Percentiles rank a stretch among this genome's conserved stretches.
Conservation (phyloP, 1,284 basidiomycete genomes). For the Meripilus lineatus region DNA sequence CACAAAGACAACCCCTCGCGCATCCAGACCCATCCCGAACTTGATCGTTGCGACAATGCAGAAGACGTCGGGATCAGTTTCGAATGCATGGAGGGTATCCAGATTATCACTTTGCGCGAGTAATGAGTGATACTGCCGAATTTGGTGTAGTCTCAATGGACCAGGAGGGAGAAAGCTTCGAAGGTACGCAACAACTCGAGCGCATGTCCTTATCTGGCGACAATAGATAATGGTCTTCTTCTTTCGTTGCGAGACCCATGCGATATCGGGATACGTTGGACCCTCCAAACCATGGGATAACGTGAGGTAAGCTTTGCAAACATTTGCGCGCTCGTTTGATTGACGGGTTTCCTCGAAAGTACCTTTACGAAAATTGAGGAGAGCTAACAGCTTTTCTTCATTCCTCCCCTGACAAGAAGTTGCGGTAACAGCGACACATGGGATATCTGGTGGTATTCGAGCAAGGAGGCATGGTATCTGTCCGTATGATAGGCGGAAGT, state of each 20-base stretch:
- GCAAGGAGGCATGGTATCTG: slow-evolving; percentile 16
- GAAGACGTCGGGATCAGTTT: slow-evolving; percentile 11
- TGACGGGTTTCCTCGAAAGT: slow-evolving; percentile 8
- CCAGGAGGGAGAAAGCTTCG: too few relatives aligned
- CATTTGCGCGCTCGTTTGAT: slow-evolving; percentile 23
- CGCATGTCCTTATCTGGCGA: too few relatives aligned
- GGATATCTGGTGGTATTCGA: slow-evolving; percentile 12
- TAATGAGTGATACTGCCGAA: too few relatives aligned
- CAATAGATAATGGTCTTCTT: slow-evolving; percentile 26
- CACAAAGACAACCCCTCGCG: slow-evolving; percentile 16
- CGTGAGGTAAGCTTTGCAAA: slow-evolving; percentile 20
- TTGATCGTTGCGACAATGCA: slow-evolving; percentile 22
- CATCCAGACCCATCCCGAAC: slow-evolving; percentile 22
- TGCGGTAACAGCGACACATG: slow-evolving; percentile 23
- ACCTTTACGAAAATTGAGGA: neutral
- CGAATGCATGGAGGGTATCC: slow-evolving; percentile 10
- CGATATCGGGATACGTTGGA: slow-evolving; percentile 22
- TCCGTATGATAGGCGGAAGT: slow-evolving; percentile 18
- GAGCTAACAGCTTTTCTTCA: neutral
- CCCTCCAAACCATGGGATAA: slow-evolving; percentile 18
- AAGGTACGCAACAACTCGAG: too few relatives aligned
- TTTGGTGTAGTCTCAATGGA: too few relatives aligned
- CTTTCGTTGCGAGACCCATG: slow-evolving; percentile 19
- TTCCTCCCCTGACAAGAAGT: slow-evolving; percentile 17
- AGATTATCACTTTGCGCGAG: too few relatives aligned